phyloP scores from a whole-genome alignment of 1,139 yeast genomes.

The Yamadazyma taylorii region DNA sequence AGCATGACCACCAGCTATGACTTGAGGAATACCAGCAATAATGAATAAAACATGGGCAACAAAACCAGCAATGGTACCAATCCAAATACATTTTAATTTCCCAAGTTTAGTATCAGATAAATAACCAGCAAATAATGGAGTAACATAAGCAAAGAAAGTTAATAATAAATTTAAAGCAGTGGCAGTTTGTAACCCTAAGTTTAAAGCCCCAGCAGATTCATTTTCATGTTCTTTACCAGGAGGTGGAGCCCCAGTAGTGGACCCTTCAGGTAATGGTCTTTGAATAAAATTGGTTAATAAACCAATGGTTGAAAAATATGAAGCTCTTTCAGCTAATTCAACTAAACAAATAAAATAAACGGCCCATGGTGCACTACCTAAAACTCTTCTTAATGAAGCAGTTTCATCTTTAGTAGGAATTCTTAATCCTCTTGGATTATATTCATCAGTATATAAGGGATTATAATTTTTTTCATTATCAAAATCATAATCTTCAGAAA shows the following conservation, averaged over 20 bases:
- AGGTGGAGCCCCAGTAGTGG: slow-evolving; percentile 44
- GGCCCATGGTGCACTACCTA: slow-evolving; percentile 28
- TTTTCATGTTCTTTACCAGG: slow-evolving; percentile 26
- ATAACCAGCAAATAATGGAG: slow-evolving; percentile 46
- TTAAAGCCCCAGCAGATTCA: slow-evolving; percentile 43
- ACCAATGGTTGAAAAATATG: slow-evolving; percentile 45
- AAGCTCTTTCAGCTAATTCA: slow-evolving; percentile 49
- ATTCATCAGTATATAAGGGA: slow-evolving; percentile 28
- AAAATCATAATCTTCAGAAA: slow-evolving; percentile 23
- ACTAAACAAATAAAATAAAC: slow-evolving; percentile 40
- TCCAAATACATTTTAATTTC: slow-evolving; percentile 41
- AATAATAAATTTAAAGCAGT: slow-evolving; percentile 40
- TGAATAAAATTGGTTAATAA: slow-evolving; percentile 45
- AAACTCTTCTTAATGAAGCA: slow-evolving; percentile 39
- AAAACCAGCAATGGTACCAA: slow-evolving; percentile 41
- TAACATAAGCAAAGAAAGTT: slow-evolving; percentile 42
- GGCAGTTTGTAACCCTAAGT: slow-evolving; percentile 38
- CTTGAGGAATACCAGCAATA: slow-evolving; percentile 40
- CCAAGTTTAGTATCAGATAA: slow-evolving; percentile 44
- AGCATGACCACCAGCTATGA: slow-evolving; percentile 36
- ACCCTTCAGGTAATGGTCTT: slow-evolving; percentile 51
- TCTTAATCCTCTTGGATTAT: slow-evolving; percentile 35
- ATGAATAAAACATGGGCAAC: slow-evolving; percentile 40
- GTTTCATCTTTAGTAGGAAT: slow-evolving; percentile 44
- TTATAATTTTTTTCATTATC: slow-evolving; percentile 27